Percentiles rank a stretch among this genome's conserved stretches.
These are phyloP conservation scores for Colletotrichum sp. DNA, from an alignment of 2,329 filamentous ascomycete genomes.

Conservation along the genomic window DNA sequence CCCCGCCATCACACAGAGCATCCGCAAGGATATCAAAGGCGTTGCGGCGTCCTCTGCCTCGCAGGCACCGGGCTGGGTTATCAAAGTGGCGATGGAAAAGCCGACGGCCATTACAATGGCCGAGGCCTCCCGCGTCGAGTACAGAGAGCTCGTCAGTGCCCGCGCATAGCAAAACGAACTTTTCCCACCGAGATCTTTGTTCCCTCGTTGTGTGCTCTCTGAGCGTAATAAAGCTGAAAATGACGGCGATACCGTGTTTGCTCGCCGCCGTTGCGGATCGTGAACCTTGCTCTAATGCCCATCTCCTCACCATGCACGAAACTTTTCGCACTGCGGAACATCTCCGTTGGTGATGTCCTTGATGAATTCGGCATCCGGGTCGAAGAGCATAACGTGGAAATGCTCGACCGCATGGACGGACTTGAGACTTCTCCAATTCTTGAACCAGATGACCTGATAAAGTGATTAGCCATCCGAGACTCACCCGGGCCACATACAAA, in stretches of 20 bases:
- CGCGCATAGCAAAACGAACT: not conserved
- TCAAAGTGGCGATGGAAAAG: constrained; percentile 72
- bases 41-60: not conserved
- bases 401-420: constrained; percentile 89
- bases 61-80: constrained; percentile 42
- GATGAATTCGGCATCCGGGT: constrained; percentile 75
- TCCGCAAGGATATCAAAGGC: constrained; percentile 49
- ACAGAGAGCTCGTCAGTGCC: not conserved
- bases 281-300: not conserved
- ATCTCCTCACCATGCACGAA: constrained; percentile 4
- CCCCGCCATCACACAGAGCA: constrained; percentile 47
- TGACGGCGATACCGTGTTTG: not conserved
- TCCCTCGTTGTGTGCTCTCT: not conserved
- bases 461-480: not conserved
- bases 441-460: constrained; percentile 71
- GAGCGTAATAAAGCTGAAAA: not conserved
- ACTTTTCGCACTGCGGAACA: constrained; percentile 64
- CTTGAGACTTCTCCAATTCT: constrained; percentile 87
- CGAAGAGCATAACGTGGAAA: constrained; percentile 90
- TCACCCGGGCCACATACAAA: not conserved
- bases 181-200: not conserved
- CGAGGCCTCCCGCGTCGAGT: constrained; percentile 72
- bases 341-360: constrained; percentile 75
- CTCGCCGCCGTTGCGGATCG: not conserved
- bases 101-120: constrained; percentile 76